Percentiles rank a stretch among this genome's conserved stretches.
Conservation (phyloP, 2,329 filamentous ascomycete species). For the Lecanosticta acicola region DNA sequence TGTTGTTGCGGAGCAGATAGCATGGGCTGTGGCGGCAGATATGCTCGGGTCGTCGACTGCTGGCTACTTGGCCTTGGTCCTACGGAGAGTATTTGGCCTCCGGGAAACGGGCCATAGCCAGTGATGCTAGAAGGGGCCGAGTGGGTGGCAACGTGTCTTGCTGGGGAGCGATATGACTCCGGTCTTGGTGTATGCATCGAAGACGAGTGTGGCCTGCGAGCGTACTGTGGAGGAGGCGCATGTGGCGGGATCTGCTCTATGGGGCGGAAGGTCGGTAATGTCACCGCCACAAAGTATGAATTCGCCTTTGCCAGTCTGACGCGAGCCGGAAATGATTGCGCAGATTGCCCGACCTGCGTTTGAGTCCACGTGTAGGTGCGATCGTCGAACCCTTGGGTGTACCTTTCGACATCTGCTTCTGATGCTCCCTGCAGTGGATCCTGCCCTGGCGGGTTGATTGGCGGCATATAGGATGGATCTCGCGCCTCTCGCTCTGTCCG, state of each 20-base stretch:
- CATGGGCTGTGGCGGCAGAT: conserved; percentile 11
- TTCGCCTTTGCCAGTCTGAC: conserved; percentile 40
- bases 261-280: conserved; percentile 32
- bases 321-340: conserved; percentile 33
- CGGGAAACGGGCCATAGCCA: conserved; percentile 14
- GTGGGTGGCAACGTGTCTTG: conserved; percentile 15
- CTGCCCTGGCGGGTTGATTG: conserved; percentile 41
- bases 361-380: conserved; percentile 39
- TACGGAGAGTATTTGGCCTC: conserved; percentile 10
- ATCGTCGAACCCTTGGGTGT: conserved; percentile 41
- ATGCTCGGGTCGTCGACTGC: conserved; percentile 14
- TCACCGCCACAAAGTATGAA: conserved; percentile 43
- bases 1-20: conserved; percentile 9
- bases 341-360: conserved; percentile 30
- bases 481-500: conserved; percentile 43
- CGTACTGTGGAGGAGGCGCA: conserved; percentile 2
- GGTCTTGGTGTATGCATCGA: conserved; percentile 5
- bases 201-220: conserved; percentile 3
- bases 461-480: conserved; percentile 47
- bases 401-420: conserved; percentile 40
- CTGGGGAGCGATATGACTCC: conserved; percentile 8
- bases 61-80: conserved; percentile 14
- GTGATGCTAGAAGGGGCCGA: conserved; percentile 15
- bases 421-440: conserved; percentile 39
- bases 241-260: conserved; percentile 8